A percentile compares a stretch with the other conserved stretches of the same genome.
Evolutionary conservation across 2,329 filamentous ascomycete genomes (phyloP).

Genomic region (Venturia asperata): DNA sequence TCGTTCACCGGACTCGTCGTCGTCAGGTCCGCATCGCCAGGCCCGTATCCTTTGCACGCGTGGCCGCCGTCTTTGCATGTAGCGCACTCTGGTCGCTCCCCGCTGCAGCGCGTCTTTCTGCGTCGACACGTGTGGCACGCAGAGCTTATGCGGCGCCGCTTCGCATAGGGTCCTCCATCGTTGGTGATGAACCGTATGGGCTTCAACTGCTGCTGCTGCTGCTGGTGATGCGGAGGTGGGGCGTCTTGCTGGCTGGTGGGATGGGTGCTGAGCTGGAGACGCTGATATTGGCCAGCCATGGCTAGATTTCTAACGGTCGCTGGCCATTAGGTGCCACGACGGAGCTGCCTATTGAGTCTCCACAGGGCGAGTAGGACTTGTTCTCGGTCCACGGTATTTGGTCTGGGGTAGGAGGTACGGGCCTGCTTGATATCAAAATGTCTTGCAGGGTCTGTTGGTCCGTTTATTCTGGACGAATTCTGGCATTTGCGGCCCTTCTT

Average conservation of each 20-base stretch:
- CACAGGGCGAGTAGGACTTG: background rate
- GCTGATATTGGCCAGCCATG: conserved; percentile 4
- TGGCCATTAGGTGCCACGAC: background rate
- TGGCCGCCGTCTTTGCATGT: conserved; percentile 32
- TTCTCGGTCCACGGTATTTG: background rate
- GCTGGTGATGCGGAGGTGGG: conserved; percentile 26
- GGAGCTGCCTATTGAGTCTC: background rate
- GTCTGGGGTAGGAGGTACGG: conserved; percentile 1
- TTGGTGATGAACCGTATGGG: conserved; percentile 38
- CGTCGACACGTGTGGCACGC: conserved; percentile 43
- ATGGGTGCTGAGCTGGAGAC: background rate
- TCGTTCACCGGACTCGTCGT: conserved; percentile 26
- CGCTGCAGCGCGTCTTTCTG: conserved; percentile 45
- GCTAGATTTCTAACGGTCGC: background rate
- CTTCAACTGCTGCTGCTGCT: conserved; percentile 27
- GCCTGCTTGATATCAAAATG: background rate
- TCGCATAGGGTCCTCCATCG: conserved; percentile 37
- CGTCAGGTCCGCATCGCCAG: conserved; percentile 29
- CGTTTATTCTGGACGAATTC: background rate
- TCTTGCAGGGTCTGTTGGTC: background rate
- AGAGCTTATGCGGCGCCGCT: conserved; percentile 36
- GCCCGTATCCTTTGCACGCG: conserved; percentile 24
- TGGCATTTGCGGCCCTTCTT: background rate
- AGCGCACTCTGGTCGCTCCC: conserved; percentile 32
- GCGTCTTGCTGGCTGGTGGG: conserved; percentile 23